These are phyloP conservation scores for Trichoderma arundinaceum DNA, from an alignment of 2,329 filamentous ascomycete species.

Conservation along the genomic window DNA sequence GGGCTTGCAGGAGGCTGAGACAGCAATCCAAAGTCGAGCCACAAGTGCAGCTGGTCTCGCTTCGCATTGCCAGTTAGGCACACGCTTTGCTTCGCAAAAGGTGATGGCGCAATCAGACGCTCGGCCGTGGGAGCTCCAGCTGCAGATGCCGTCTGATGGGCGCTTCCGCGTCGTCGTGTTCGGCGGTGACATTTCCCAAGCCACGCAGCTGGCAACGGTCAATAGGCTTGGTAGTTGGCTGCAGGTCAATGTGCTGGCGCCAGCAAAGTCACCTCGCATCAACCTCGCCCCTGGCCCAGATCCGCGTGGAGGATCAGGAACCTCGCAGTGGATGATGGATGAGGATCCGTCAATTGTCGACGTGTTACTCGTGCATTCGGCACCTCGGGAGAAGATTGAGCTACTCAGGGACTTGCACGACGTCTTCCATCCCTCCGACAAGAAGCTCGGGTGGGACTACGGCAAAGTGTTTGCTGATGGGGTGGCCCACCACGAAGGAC, in stretches of 20 bases:
- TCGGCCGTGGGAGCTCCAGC: slow-evolving; percentile 64
- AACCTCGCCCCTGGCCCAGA: slow-evolving; percentile 35
- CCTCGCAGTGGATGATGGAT: slow-evolving; percentile 25
- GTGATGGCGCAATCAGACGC: slow-evolving; percentile 64
- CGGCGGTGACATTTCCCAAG: slow-evolving; percentile 59
- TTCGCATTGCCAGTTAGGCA: slow-evolving; percentile 30
- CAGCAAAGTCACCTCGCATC: slow-evolving; percentile 39
- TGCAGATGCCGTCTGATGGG: slow-evolving; percentile 61
- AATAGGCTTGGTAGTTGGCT: slow-evolving; percentile 55
- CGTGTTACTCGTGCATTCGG: slow-evolving; percentile 64
- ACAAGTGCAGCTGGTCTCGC: slow-evolving; percentile 20
- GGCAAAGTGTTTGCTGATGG: slow-evolving; percentile 61
- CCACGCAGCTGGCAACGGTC: slow-evolving; percentile 52
- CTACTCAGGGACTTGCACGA: slow-evolving; percentile 56
- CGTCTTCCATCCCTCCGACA: slow-evolving; percentile 54
- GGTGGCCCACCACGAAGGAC: slow-evolving; percentile 59
- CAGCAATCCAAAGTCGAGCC: slow-evolving; percentile 36
- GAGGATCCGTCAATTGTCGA: slow-evolving; percentile 53
- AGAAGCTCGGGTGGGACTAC: slow-evolving; percentile 60
- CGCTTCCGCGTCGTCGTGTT: slow-evolving; percentile 67
- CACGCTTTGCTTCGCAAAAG: slow-evolving; percentile 45
- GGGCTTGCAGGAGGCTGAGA: slow-evolving; percentile 43
- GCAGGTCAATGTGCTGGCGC: slow-evolving; percentile 49
- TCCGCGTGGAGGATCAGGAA: slow-evolving; percentile 16
- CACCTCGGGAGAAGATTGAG: slow-evolving; percentile 55